Percentiles rank a stretch among this genome's conserved stretches.
These are phyloP conservation scores for Aureobasidium subglaciale DNA, from an alignment of 2,329 filamentous ascomycete genomes.

Conservation along the genomic window DNA sequence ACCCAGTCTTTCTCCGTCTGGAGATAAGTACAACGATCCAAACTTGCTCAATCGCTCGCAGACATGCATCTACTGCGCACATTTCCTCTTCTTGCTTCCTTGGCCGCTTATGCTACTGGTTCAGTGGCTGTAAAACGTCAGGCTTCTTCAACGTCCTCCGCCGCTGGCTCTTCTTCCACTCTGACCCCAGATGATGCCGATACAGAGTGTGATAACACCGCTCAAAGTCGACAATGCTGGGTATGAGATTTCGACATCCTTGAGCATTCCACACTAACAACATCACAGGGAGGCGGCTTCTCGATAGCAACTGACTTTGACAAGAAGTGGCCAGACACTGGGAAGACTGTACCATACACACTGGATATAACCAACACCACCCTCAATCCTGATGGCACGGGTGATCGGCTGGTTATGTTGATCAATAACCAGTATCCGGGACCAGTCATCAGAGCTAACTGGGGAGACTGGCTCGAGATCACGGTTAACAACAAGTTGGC, in stretches of 20 bases:
- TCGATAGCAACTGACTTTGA: constrained; percentile 31
- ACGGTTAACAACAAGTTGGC: constrained; percentile 48
- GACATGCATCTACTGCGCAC: constrained; percentile 5
- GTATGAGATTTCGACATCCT: background rate
- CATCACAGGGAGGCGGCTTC: constrained; percentile 25
- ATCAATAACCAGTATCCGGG: constrained; percentile 61
- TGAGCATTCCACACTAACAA: constrained; percentile 2
- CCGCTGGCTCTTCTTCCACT: background rate
- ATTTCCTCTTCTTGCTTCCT: background rate
- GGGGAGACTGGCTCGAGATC: constrained; percentile 43
- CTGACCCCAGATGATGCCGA: background rate
- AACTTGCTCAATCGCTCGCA: constrained; percentile 4
- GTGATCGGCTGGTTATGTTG: constrained; percentile 32
- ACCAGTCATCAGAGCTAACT: constrained; percentile 41
- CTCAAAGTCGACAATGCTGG: background rate
- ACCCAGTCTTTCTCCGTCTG: background rate
- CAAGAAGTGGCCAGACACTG: constrained; percentile 27
- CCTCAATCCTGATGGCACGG: constrained; percentile 38
- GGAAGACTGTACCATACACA: constrained; percentile 32
- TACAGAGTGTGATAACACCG: background rate
- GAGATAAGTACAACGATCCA: background rate
- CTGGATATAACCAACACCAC: constrained; percentile 39
- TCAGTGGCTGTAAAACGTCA: background rate
- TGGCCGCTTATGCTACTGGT: constrained; percentile 6
- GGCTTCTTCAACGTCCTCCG: background rate